Evolutionary conservation across 2,329 filamentous ascomycete species (phyloP).

Genomic region (Myriosclerotinia duriaeana): DNA sequence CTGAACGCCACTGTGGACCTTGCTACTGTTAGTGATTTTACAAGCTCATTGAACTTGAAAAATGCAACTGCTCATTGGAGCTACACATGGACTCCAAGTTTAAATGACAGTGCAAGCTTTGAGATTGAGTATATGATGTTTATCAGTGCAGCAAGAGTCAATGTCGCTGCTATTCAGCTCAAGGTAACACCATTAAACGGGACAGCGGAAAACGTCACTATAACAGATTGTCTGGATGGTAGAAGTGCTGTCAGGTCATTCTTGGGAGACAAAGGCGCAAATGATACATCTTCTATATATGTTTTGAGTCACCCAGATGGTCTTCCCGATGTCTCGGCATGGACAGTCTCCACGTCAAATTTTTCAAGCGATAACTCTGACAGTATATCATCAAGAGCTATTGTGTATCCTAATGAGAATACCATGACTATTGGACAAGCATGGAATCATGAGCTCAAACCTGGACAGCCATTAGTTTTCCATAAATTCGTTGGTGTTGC

Average conservation of each 20-base stretch:
- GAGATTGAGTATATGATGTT: constrained; percentile 54
- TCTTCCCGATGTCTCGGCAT: constrained; percentile 58
- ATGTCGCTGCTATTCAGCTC: constrained; percentile 26
- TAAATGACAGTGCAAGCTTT: constrained; percentile 55
- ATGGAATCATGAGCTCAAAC: constrained; percentile 50
- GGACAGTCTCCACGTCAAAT: constrained; percentile 50
- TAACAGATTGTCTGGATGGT: constrained; percentile 63
- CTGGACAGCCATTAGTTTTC: constrained; percentile 52
- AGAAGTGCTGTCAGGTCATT: constrained; percentile 60
- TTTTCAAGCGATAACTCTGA: constrained; percentile 38
- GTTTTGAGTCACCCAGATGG: constrained; percentile 60
- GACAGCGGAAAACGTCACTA: constrained; percentile 44
- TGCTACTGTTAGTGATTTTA: constrained; percentile 60
- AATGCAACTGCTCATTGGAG: constrained; percentile 23
- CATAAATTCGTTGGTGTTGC: constrained; percentile 63
- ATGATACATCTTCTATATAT: constrained; percentile 51
- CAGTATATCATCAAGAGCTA: constrained; percentile 34
- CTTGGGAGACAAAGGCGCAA: constrained; percentile 52
- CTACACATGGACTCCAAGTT: constrained; percentile 26
- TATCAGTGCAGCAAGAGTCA: constrained; percentile 26
- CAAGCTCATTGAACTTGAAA: constrained; percentile 48
- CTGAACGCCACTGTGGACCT: constrained; percentile 59
- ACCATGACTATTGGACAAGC: constrained; percentile 61
- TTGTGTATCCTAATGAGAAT: constrained; percentile 47
- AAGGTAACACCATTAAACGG: constrained; percentile 23